phyloP scores from a whole-genome alignment of 2,329 filamentous ascomycete genomes.

The Paraphaeosphaeria sporulosa region DNA sequence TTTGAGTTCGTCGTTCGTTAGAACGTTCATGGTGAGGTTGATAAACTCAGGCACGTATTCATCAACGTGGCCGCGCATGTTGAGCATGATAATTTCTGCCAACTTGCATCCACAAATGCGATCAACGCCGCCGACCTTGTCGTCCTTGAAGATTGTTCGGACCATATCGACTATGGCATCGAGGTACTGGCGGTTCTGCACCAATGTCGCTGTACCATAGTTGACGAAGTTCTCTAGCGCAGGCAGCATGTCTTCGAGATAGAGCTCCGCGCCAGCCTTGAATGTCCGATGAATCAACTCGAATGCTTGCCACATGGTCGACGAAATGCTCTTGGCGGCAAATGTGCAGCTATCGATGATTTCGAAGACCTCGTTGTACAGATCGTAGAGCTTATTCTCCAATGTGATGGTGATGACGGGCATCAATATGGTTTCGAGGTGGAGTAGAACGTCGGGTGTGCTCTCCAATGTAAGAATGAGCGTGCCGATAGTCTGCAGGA shows the following conservation, averaged over 20 bases:
- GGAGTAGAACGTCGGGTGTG: constrained; percentile 91
- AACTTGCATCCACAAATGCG: constrained; percentile 97
- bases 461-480: constrained; percentile 96
- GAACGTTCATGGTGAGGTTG: constrained; percentile 83
- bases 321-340: constrained; percentile 92
- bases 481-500: constrained; percentile 96
- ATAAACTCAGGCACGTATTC: constrained; percentile 89
- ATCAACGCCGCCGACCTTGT: constrained; percentile 92
- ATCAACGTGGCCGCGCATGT: constrained; percentile 86
- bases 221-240: constrained; percentile 98
- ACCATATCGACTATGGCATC: constrained; percentile 94
- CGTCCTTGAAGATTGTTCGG: constrained; percentile 89
- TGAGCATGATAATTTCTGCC: constrained; percentile 96
- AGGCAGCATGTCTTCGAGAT: constrained; percentile 98
- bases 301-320: constrained; percentile 98
- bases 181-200: constrained; percentile 85
- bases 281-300: constrained; percentile 96
- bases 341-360: constrained; percentile 99
- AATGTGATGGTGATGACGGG: constrained; percentile 95
- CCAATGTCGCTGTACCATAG: constrained; percentile 81
- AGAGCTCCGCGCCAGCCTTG: constrained; percentile 95
- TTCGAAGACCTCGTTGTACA: constrained; percentile 98
- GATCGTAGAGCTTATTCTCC: constrained; percentile 96
- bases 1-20: constrained; percentile 78
- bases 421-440: constrained; percentile 96